phyloP scores from a whole-genome alignment of 1,284 basidiomycete species.

The Cryptococcus maquisensis region DNA sequence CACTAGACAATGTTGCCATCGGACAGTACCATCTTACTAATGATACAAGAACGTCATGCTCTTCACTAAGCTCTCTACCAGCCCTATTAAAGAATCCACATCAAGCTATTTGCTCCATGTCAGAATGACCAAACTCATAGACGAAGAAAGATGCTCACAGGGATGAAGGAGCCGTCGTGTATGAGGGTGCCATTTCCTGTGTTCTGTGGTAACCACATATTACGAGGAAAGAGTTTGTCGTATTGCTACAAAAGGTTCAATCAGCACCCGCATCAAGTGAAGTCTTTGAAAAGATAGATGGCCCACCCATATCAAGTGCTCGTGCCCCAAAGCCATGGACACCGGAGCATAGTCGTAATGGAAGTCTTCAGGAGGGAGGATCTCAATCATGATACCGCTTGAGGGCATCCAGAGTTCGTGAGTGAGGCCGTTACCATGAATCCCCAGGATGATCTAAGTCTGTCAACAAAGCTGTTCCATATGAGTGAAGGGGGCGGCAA shows the following conservation, averaged over 20 bases:
- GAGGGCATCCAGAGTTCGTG: constrained; percentile 26
- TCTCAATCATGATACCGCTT: constrained; percentile 16
- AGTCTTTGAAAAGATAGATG: background rate
- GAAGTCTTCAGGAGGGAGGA: constrained; percentile 1
- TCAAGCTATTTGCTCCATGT: background rate
- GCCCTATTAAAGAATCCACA: background rate
- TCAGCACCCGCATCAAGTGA: background rate
- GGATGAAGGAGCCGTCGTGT: background rate
- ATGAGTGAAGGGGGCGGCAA: background rate
- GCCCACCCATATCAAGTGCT: constrained; percentile 9
- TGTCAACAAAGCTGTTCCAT: background rate
- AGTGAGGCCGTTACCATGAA: constrained; percentile 20
- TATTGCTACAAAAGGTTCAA: background rate
- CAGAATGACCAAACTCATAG: background rate
- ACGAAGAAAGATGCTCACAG: background rate
- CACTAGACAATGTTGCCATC: no score
- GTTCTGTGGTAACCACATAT: background rate
- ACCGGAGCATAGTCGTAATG: constrained; percentile 6
- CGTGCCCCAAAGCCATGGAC: constrained; percentile 1
- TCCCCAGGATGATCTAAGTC: constrained; percentile 18
- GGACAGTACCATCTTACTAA: no score
- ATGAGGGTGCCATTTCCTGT: background rate
- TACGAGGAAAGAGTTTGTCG: background rate
- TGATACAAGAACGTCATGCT: background rate
- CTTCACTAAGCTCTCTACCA: background rate